A percentile compares a stretch with the other conserved stretches of the same genome.
These are phyloP conservation scores for Quaeritorhiza haematococci DNA, from an alignment of 371 early-diverging fungal genomes.

Conservation along the genomic window DNA sequence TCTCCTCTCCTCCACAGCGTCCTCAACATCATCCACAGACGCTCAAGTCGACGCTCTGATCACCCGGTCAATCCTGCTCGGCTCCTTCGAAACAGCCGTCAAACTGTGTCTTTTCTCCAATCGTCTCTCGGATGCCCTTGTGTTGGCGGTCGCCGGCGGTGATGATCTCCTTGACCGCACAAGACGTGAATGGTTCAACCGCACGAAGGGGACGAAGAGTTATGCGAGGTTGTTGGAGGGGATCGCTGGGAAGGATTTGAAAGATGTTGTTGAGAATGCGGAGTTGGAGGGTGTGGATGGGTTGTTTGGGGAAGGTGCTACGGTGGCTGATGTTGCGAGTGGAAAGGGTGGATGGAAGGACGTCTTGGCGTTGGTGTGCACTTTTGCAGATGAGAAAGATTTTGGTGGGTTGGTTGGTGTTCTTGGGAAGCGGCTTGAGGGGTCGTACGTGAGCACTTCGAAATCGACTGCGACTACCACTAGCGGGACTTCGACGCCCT, in stretches of 20 bases:
- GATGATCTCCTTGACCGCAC: slow-evolving; percentile 75
- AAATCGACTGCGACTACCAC: no score
- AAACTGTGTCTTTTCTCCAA: slow-evolving; percentile 73
- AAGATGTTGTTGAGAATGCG: slow-evolving; percentile 73
- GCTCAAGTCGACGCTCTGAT: slow-evolving; percentile 72
- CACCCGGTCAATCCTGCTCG: slow-evolving; percentile 76
- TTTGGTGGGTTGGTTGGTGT: slow-evolving; percentile 22
- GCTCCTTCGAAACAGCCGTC: slow-evolving; percentile 89
- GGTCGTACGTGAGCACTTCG: no score
- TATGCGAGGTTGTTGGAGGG: slow-evolving; percentile 80
- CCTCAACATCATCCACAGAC: slow-evolving; percentile 33
- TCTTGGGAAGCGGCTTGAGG: slow-evolving; percentile 34
- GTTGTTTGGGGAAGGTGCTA: neutral
- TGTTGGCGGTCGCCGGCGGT: slow-evolving; percentile 85
- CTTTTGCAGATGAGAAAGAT: slow-evolving; percentile 69
- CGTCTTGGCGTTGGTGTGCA: slow-evolving; percentile 83
- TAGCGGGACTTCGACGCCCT: no score
- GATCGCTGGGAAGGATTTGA: slow-evolving; percentile 73
- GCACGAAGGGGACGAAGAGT: slow-evolving; percentile 52
- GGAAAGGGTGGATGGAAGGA: slow-evolving; percentile 79
- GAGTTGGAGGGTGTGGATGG: slow-evolving; percentile 45
- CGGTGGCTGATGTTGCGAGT: neutral
- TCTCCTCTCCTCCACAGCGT: no score
- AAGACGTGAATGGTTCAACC: slow-evolving; percentile 80
- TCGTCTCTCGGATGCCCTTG: slow-evolving; percentile 84